Base-by-base conservation (phyloP, 371 early-diverging fungal genomes). In the Catenaria anguillulae region DNA sequence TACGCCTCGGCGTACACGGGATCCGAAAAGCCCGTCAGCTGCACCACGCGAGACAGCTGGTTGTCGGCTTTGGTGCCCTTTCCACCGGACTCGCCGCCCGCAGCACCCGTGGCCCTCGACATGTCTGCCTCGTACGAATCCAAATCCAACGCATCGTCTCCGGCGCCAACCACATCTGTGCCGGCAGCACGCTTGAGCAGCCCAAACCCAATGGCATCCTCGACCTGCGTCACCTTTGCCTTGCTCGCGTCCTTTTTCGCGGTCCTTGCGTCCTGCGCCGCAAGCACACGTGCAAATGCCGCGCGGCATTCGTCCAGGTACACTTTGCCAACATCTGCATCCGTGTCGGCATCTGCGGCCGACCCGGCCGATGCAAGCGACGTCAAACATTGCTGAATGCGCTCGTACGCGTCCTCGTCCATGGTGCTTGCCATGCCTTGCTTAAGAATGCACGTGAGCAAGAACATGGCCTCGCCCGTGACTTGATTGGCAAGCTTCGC, bases 1-100 rank as follows among this genome's bases (percentile, higher is more conserved):
- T 94, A 90, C 4, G 95, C 97, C 77, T 99, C 99, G 4, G 94
- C 96, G 69, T 99, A 99, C 10, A 99, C 90, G 2, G 96, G 90
- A 69, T 99, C 99, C 17, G 95, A 91, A 75, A 92, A 92, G 0
- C 92, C 84, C 15, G 98, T 97, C 55, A 99, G 79, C 74, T 97
- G 98, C 31, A 98, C 88, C 37, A 97, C 88, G 61, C 87, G 84
- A 67, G 82, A 87, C 66, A 91, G 71, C 33, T 43, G 21, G 45
- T 60, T 43, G 23, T 15, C 29, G 21, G 40, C 40, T 58, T 85
- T 83, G 23, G 52, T 15, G 21, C 74, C 75, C 15, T 77, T 68
- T n/a, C n/a, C n/a, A n/a, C n/a, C n/a, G n/a, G n/a, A n/a, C n/a
- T n/a, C n/a, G n/a, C n/a, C n/a, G n/a, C n/a, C n/a, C n/a, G n/a